Base-by-base conservation (phyloP, 495 filamentous ascomycete species). In the Glarea lozoyensis region DNA sequence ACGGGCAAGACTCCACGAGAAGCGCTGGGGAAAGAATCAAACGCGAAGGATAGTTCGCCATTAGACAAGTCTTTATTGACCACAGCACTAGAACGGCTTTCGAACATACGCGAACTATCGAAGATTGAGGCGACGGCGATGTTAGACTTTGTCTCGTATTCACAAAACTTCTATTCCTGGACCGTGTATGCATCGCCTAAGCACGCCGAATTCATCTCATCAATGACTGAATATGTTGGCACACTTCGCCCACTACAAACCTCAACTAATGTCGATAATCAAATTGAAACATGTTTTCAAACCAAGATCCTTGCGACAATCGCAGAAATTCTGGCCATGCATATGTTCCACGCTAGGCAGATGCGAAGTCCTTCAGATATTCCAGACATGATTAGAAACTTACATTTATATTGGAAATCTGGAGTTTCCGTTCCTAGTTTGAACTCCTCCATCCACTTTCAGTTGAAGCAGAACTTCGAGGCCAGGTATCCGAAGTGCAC, bases 111-210 rank as follows among this genome's bases (percentile, higher is more conserved):
- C 12, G 67, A 72, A 16, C 45, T 84, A 10, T 67, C 82, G 4
- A 70, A 77, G 33, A 68, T 68, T 45, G 73, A 81, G 32, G 68
- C 77, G 13, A 63, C 90, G 23, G 75, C 81, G 0, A 76, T 96
- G 57, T 70, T 98, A 11, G 79, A 89, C 48, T 95, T 96, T 57
- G 78, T 97, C 23, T 78, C 81, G 7, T 72, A 79, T 3, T 83
- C 88, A 10, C 87, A 90, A 60, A 89, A 94, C 60, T 81, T 82
- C 53, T 96, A 88, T 89, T 84, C 86, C 9, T 90, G 92, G 82
- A 84, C 85, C 6, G 87, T 88, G 42, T 76, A 81, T 23, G 75
- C 81, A 23, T 60, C 94, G 15, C 78, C 80, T 37, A 80, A 79
- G 42, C 85, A 96, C 56, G 62, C 72, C 19, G 64, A 62, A 5